These are phyloP conservation scores for Exophiala sideris DNA, from an alignment of 2,329 filamentous ascomycete genomes.

Conservation along the genomic window DNA sequence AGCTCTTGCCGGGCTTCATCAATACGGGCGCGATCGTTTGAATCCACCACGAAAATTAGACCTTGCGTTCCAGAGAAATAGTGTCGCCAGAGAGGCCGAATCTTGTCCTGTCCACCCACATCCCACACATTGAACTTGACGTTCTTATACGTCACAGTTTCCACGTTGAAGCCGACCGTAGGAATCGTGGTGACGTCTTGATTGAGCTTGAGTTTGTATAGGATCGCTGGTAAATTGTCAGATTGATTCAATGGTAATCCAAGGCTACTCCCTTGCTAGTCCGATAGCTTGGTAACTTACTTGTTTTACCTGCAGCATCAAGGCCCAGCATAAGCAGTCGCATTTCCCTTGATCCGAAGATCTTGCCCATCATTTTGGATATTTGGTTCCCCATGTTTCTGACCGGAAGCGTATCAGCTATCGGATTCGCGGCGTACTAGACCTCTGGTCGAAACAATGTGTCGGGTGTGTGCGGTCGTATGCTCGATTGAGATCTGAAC, in stretches of 20 bases:
- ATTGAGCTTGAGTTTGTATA: conserved; percentile 98
- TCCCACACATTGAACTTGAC: conserved; percentile 99
- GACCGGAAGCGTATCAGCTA: conserved; percentile 1
- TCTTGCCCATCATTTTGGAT: conserved; percentile 96
- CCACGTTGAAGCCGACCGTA: conserved; percentile 98
- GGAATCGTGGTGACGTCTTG: conserved; percentile 98
- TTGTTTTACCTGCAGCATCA: conserved; percentile 97
- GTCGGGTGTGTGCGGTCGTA: background rate
- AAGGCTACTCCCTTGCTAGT: too few relatives aligned
- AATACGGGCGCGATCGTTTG: conserved; percentile 84
- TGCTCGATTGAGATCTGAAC: background rate
- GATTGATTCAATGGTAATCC: background rate
- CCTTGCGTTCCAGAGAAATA: conserved; percentile 96
- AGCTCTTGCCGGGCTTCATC: conserved; percentile 91
- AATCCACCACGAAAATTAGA: conserved; percentile 98
- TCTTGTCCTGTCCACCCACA: conserved; percentile 98
- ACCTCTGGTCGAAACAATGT: too few relatives aligned
- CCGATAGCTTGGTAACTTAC: conserved; percentile 35
- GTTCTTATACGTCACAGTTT: conserved; percentile 98
- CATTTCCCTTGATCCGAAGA: conserved; percentile 99
- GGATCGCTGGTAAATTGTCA: conserved; percentile 58
- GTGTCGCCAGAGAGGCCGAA: conserved; percentile 93
- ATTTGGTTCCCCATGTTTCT: conserved; percentile 82
- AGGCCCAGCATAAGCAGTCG: conserved; percentile 96
- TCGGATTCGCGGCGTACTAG: background rate